phyloP scores from a whole-genome alignment of 768 basidiomycete genomes.

The Calocybe cyanea region DNA sequence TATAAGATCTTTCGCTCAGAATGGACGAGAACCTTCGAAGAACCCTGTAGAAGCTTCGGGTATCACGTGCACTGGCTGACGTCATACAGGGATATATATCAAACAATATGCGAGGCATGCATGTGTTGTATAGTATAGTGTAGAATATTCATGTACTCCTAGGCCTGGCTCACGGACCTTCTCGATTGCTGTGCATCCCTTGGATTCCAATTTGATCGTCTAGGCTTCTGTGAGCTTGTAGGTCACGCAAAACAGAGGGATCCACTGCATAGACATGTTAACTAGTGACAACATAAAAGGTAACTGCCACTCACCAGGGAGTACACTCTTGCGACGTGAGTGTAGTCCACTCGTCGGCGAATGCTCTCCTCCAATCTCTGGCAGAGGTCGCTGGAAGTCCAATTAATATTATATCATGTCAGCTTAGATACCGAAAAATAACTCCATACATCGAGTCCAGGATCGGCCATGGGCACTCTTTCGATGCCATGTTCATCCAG shows the following conservation, averaged over 20 bases:
- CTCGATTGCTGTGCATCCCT: slow-evolving; percentile 18
- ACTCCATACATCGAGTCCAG: slow-evolving; percentile 73
- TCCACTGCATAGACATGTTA: slow-evolving; percentile 50
- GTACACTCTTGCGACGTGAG: slow-evolving; percentile 89
- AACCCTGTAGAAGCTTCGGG: slow-evolving; percentile 41
- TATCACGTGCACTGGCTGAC: slow-evolving; percentile 31
- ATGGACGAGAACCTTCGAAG: slow-evolving; percentile 28
- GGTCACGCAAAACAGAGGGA: slow-evolving; percentile 81
- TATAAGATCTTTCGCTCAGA: slow-evolving; percentile 29
- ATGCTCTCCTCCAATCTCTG: slow-evolving; percentile 59
- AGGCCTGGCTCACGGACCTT: slow-evolving; percentile 12
- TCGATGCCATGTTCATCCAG: slow-evolving; percentile 82
- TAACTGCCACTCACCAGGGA: slow-evolving; percentile 68
- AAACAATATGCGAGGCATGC: neutral
- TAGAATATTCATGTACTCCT: neutral
- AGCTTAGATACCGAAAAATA: slow-evolving; percentile 2
- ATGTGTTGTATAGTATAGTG: neutral
- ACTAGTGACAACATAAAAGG: neutral
- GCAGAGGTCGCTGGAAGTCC: slow-evolving; percentile 52
- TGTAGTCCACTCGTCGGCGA: slow-evolving; percentile 67
- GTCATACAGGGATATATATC: slow-evolving; percentile 5
- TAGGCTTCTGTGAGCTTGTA: slow-evolving; percentile 83
- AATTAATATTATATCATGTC: neutral
- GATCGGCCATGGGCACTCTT: slow-evolving; percentile 89
- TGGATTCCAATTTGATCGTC: slow-evolving; percentile 45